These are phyloP conservation scores for Neonectria coccinea DNA, from an alignment of 2,329 filamentous ascomycete species.

Conservation along the genomic window DNA sequence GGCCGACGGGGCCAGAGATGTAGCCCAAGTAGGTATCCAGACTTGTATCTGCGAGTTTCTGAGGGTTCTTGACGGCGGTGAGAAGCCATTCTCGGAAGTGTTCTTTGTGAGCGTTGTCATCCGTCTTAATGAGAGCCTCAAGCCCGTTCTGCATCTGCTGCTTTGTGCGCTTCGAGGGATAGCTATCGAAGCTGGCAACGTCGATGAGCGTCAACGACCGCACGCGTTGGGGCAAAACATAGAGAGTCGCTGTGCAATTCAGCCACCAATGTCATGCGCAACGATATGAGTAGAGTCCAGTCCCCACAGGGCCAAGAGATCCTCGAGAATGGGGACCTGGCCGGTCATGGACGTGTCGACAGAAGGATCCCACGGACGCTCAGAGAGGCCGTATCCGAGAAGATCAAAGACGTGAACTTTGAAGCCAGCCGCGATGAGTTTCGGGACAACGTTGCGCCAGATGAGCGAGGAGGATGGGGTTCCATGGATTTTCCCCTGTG, in stretches of 20 bases:
- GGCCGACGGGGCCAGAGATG: conserved; percentile 49
- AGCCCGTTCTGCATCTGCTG: conserved; percentile 48
- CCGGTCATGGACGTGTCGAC: conserved; percentile 50
- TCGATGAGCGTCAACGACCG: conserved; percentile 48
- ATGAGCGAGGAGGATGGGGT: conserved; percentile 52
- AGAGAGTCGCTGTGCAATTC: conserved; percentile 46
- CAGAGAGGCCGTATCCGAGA: conserved; percentile 49
- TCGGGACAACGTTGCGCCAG: conserved; percentile 47
- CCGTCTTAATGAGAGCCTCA: conserved; percentile 42
- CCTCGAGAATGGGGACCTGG: conserved; percentile 47
- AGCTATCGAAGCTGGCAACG: conserved; percentile 50
- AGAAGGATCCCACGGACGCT: conserved; percentile 45
- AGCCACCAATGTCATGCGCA: conserved; percentile 50
- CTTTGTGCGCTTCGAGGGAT: conserved; percentile 48
- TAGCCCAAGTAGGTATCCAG: conserved; percentile 46
- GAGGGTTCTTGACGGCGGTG: conserved; percentile 36
- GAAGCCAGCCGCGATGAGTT: conserved; percentile 38
- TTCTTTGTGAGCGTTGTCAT: conserved; percentile 35
- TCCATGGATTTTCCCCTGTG: conserved; percentile 44
- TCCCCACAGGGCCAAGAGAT: conserved; percentile 44
- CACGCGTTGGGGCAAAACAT: conserved; percentile 40
- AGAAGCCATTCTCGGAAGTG: conserved; percentile 48
- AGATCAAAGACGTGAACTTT: conserved; percentile 48
- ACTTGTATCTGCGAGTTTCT: conserved; percentile 34
- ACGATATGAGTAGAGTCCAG: conserved; percentile 44